Evolutionary conservation across 345 rosid genomes (phyloP).

Genomic region (Brassica carinata): DNA sequence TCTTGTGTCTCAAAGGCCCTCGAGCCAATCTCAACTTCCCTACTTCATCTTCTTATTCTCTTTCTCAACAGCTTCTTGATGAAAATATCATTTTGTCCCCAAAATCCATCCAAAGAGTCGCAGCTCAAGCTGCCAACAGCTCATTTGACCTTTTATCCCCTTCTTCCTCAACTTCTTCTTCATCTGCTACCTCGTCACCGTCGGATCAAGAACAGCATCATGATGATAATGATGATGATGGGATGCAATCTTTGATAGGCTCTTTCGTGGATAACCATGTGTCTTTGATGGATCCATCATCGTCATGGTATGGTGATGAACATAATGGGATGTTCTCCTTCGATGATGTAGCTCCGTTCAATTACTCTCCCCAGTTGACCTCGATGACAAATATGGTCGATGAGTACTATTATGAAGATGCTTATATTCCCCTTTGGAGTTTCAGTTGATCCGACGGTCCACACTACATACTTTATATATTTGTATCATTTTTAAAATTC

Average conservation of each 20-base stretch:
- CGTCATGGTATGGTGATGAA: slow-evolving; percentile 44
- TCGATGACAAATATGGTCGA: slow-evolving; percentile 27
- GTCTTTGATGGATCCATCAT: slow-evolving; percentile 43
- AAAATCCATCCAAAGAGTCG: slow-evolving; percentile 83
- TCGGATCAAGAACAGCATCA: slow-evolving; percentile 35
- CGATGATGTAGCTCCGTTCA: slow-evolving; percentile 42
- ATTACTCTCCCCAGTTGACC: slow-evolving; percentile 40
- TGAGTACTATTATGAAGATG: slow-evolving; percentile 67
- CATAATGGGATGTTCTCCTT: slow-evolving; percentile 46
- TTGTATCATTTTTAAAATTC: slow-evolving; percentile 20
- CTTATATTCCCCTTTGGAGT: slow-evolving; percentile 79
- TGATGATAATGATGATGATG: slow-evolving; percentile 47
- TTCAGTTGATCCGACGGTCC: slow-evolving; percentile 52
- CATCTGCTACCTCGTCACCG: slow-evolving; percentile 42
- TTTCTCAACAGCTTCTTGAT: slow-evolving; percentile 31
- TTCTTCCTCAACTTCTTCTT: slow-evolving; percentile 24
- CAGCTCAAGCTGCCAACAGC: slow-evolving; percentile 68
- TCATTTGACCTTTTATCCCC: slow-evolving; percentile 30
- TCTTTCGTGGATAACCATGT: slow-evolving; percentile 38
- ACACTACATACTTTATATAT: slow-evolving; percentile 14
- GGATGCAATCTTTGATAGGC: slow-evolving; percentile 42
- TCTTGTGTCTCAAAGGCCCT: slow-evolving; percentile 89
- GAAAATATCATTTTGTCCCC: slow-evolving; percentile 65
- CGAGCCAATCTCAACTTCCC: slow-evolving; percentile 89
- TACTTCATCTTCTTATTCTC: slow-evolving; percentile 47